Percentiles rank a stretch among this genome's conserved stretches.
These are phyloP conservation scores for Pichia ethanolica DNA, from an alignment of 805 yeast genomes.

Conservation along the genomic window DNA sequence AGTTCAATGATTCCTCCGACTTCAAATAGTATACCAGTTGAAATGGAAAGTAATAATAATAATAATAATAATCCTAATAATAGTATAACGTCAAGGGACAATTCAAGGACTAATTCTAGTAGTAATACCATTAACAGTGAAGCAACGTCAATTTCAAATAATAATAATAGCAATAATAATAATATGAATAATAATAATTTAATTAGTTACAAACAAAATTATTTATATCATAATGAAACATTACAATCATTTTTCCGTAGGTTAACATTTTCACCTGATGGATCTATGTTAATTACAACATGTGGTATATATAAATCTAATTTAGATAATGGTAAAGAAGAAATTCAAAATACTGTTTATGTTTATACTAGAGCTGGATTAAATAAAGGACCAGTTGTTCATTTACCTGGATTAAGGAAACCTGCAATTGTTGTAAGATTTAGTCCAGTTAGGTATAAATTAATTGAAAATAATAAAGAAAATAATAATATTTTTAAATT, in stretches of 20 bases:
- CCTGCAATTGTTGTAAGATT: constrained; percentile 83
- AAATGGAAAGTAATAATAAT: too few species aligned
- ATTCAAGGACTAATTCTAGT: too few species aligned
- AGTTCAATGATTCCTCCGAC: neutral
- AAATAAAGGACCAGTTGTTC: constrained; percentile 63
- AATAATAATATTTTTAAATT: constrained; percentile 37
- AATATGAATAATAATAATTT: neutral
- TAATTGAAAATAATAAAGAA: constrained; percentile 11
- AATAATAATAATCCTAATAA: neutral
- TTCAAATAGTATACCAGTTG: too few species aligned
- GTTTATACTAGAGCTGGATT: constrained; percentile 69
- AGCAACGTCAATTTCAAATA: neutral
- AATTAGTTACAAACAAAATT: constrained; percentile 28
- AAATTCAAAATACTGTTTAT: constrained; percentile 58
- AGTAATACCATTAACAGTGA: too few species aligned
- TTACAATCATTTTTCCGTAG: constrained; percentile 87
- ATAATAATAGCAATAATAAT: neutral
- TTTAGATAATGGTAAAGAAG: constrained; percentile 8
- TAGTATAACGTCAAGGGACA: too few species aligned
- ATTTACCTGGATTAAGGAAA: constrained; percentile 68
- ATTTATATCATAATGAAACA: constrained; percentile 76
- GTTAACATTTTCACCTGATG: constrained; percentile 84
- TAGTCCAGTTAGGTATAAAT: constrained; percentile 55
- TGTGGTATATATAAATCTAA: constrained; percentile 51
- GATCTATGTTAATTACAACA: constrained; percentile 69